A percentile compares a stretch with the other conserved stretches of the same genome.
phyloP scores from a whole-genome alignment of 495 filamentous ascomycete genomes.

The Penicillium riverlandense region DNA sequence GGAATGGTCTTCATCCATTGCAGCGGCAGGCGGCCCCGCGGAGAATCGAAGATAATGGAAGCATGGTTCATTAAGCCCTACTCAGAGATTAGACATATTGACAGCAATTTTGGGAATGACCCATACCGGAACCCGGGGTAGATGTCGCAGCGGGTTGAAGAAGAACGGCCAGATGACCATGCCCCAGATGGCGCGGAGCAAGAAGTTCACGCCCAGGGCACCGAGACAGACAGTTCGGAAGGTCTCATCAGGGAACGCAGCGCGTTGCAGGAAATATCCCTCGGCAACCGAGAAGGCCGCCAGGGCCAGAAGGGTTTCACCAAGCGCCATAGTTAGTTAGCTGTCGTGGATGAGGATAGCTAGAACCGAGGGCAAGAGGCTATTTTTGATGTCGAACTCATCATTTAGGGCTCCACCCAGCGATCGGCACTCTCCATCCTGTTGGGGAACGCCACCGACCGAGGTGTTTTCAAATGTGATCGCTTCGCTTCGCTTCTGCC shows the following conservation, averaged over 20 bases:
- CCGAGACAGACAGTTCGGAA: conserved; percentile 16
- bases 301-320: conserved; percentile 10
- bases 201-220: conserved; percentile 18
- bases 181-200: conserved; percentile 33
- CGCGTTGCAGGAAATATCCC: conserved; percentile 23
- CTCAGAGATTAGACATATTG: too few species aligned
- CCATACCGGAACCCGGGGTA: conserved; percentile 52
- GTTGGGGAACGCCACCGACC: too few species aligned
- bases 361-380: too few species aligned
- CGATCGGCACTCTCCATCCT: too few species aligned
- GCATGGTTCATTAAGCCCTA: conserved; percentile 52
- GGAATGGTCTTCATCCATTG: conserved; percentile 68
- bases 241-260: conserved; percentile 15
- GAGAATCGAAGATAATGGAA: conserved; percentile 43
- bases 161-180: conserved; percentile 62
- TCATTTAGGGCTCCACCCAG: too few species aligned
- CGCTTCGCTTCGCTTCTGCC: too few species aligned
- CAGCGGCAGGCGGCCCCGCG: conserved; percentile 53
- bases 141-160: conserved; percentile 61
- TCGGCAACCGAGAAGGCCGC: conserved; percentile 18
- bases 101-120: too few species aligned
- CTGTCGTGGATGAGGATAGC: too few species aligned
- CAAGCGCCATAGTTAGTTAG: neutral
- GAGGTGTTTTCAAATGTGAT: too few species aligned
- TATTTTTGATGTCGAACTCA: too few species aligned